Base-by-base conservation (phyloP, 1,284 basidiomycete species). In the Puccinia horiana region DNA sequence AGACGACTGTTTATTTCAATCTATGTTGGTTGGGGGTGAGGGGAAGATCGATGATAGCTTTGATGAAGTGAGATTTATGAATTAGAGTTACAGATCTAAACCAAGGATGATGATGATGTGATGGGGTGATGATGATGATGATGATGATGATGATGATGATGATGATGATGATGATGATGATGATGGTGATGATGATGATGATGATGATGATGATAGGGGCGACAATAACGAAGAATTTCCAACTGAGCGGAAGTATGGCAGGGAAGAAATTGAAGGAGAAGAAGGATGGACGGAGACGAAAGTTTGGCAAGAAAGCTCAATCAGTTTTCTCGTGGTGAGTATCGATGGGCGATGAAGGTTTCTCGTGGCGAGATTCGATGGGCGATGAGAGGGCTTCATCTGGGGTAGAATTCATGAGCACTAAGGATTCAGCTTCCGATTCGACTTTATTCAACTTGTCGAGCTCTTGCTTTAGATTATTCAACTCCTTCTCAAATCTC, bases 401-500 rank as follows among this genome's bases (percentile, higher is more conserved):
- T 18, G 26, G 14, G 14, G 58, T 29, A 3, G 58, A n/a, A 35
- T 14, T 61, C 29, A 61, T 37, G 29, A 61, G 58, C 29, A 32
- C 65, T 23, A 69, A 52, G 2, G 70, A 73, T 73, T 73, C 70
- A 0, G 44, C 70, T 35, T 73, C 70, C 6, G 70, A 47, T 35
- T 73, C 70, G 1, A 52, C 70, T 52, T 52, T 52, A 63, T 80
- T 81, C 12, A 81, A 54, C n/a, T 47, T 74, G 35, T 85, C 85
- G n/a, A 85, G 83, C 49, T 85, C 85, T 78, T 84, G 84, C 40
- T 84, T 83, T 1, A 86, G 82, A 8, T 83, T 83, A 52, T 84
- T 75, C 26, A 86, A 82, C 54, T 86, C 85, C 75, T 85, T 85
- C 69, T 85, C 83, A 78, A 85, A 85, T 8, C 83, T 82, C 20